Conservation (phyloP, 768 basidiomycete species). For the Chalciporus sphaerocephalus region DNA sequence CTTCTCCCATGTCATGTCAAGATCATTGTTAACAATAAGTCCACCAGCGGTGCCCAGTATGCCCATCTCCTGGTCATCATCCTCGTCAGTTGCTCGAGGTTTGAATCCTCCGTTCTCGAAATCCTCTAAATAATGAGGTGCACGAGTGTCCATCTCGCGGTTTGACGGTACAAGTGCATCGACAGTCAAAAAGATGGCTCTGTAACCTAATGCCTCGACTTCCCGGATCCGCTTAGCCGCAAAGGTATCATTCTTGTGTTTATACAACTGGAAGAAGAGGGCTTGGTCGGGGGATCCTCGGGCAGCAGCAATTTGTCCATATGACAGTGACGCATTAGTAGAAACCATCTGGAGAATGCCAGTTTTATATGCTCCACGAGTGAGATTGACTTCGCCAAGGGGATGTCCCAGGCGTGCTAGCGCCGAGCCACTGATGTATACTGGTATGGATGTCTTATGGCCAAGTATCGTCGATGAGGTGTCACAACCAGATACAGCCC, state of each 20-base stretch:
- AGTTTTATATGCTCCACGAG: slow-evolving; percentile 57
- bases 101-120: slow-evolving; percentile 40
- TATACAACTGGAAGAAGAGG: slow-evolving; percentile 84
- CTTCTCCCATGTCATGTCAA: slow-evolving; percentile 75
- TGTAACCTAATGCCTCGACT: slow-evolving; percentile 71
- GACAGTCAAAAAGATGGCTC: slow-evolving; percentile 87
- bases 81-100: slow-evolving; percentile 21
- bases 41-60: slow-evolving; percentile 64
- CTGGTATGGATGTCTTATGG: slow-evolving; percentile 64
- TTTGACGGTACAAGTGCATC: slow-evolving; percentile 84
- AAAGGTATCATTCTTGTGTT: slow-evolving; percentile 60
- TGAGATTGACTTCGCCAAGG: slow-evolving; percentile 81
- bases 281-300: slow-evolving; percentile 51
- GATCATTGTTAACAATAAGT: slow-evolving; percentile 60
- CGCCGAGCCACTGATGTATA: slow-evolving; percentile 82
- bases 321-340: slow-evolving; percentile 69
- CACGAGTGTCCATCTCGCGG: slow-evolving; percentile 68
- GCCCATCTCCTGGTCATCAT: slow-evolving; percentile 35
- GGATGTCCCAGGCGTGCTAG: slow-evolving; percentile 87
- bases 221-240: slow-evolving; percentile 70
- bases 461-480: slow-evolving; percentile 74
- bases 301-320: slow-evolving; percentile 55
- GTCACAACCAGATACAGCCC: slow-evolving; percentile 56
- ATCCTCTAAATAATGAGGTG: slow-evolving; percentile 54
- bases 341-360: slow-evolving; percentile 86